Evolutionary conservation across 208 protist genomes (phyloP), one percentile per base, ranked within the genome.

Genomic region (Trypanosoma congolense): DNA sequence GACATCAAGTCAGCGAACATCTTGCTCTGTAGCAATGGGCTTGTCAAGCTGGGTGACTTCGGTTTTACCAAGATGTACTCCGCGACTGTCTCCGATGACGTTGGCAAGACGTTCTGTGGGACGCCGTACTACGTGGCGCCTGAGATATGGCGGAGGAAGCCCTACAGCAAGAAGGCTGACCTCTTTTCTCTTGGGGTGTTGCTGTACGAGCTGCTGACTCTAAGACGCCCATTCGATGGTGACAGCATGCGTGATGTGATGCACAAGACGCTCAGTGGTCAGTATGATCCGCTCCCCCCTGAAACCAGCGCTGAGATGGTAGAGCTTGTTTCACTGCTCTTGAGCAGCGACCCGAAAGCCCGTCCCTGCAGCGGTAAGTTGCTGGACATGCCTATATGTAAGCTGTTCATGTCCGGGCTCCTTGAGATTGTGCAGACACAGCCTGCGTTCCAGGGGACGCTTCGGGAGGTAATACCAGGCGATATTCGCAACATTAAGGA

Each of bases 101-200:
- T 81, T 16, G 76, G 70, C 24, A 62, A 66, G 29, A 83, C 84
- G n/a, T 86, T 92, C 68, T 83, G 76, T 50, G 90, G 87, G 40
- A 92, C 86, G 28, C 88, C 93, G 33, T 92, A 94, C 66, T 97
- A 96, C 71, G 59, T 97, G 31, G 75, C 87, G 9, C 94, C 94
- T 14, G 92, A 97, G 72, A 82, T 98, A 35, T 96, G 84, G 77
- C 75, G 82, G 29, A 68, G 88, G 49, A 79, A 87, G 47, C 83
- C 84, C n/a, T 98, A 97, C 67, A 87, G 92, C 68, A 84, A 87
- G 60, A 97, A 97, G 75, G 70, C 73, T 10, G 94, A 97, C 63
- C 79, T 97, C 65, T 97, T 95, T 76, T 83, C 87, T 3, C 67
- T 97, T 18, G 89, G 89, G 38, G 81, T 87, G 8, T 57, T 93